Base-by-base conservation (phyloP, 1,284 basidiomycete genomes). In the Schizophyllum commune region DNA sequence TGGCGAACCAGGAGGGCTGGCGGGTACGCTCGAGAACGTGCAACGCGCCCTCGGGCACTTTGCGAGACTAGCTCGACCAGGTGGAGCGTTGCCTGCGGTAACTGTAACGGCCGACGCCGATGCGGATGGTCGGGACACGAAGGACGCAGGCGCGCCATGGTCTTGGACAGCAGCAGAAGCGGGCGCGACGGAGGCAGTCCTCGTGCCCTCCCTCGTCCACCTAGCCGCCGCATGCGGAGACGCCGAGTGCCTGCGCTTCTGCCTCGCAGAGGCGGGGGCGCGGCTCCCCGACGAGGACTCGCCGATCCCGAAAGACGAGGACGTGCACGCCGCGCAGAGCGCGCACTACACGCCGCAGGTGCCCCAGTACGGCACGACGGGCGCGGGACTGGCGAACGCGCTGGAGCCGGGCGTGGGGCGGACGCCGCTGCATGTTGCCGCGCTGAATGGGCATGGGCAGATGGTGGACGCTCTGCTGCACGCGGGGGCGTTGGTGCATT, bases 401-500 rank as follows among this genome's bases (percentile, higher is more conserved):
- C 69, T 88, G 32, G 89, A 91, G 62, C 74, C 79, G 1, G 81
- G 83, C 13, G 88, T 85, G 17, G 88, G 89, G 6, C 80, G 86
- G 60, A 85, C 91, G 8, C 89, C 93, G 5, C 74, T 96, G 51
- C 94, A 96, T 68, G 82, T 89, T 20, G 92, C 94, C 1, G 84
- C 89, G 52, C 72, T 94, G 47, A 86, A 88, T 58, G 91, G 91
- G 0, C 82, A 82, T 64, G 65, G 74, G 1, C 72, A 71, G 5
- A 83, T 84, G 58, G 83, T 88, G 27, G 75, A 79, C 33, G 69
- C 83, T 47, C 75, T 97, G 34, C 78, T 97, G 34, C 78, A 84
- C 62, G 84, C 84, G 0, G 94, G 94, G 1, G 92, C 92, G 1
- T 79, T 92, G n/a, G 94, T 97, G 9, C 94, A 96, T 72, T 76